These are phyloP conservation scores for Malbranchea zuffiana DNA, from an alignment of 2,329 filamentous ascomycete genomes.

Conservation along the genomic window DNA sequence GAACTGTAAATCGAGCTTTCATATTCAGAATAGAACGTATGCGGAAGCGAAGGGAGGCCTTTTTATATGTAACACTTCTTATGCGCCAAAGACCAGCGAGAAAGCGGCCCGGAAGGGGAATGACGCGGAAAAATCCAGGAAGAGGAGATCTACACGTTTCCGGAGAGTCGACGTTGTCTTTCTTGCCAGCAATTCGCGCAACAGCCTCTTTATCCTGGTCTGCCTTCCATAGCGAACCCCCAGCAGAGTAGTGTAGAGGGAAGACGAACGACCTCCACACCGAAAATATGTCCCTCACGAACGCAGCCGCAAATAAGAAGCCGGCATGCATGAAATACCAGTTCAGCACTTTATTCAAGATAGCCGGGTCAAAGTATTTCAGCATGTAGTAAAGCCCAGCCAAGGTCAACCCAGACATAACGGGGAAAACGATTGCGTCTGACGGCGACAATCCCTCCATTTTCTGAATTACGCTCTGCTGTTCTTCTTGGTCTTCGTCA, in stretches of 20 bases:
- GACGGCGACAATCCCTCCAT: constrained; percentile 61
- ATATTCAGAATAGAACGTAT: constrained; percentile 42
- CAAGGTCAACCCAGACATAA: constrained; percentile 63
- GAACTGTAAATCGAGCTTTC: constrained; percentile 35
- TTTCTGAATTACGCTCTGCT: constrained; percentile 43
- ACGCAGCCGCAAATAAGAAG: constrained; percentile 61
- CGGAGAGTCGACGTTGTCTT: background rate
- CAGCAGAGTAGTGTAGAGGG: constrained; percentile 54
- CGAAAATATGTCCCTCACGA: constrained; percentile 61
- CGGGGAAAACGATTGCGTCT: constrained; percentile 75
- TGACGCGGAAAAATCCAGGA: constrained; percentile 39
- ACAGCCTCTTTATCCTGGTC: constrained; percentile 26
- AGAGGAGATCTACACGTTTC: constrained; percentile 37
- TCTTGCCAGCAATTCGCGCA: constrained; percentile 13
- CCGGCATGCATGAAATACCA: constrained; percentile 75
- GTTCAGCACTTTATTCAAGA: constrained; percentile 73
- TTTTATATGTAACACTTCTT: constrained; percentile 40
- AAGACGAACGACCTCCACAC: constrained; percentile 58
- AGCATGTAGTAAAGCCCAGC: constrained; percentile 75
- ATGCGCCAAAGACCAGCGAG: constrained; percentile 38
- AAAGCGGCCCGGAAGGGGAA: constrained; percentile 35
- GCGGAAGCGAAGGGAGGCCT: constrained; percentile 42
- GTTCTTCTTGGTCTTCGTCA: constrained; percentile 41
- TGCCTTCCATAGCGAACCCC: constrained; percentile 41
- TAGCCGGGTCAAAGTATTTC: constrained; percentile 71